Evolutionary conservation across 1,139 yeast genomes (phyloP), one percentile per base, ranked within the genome.

Genomic region (Taphrina flavorubra): DNA sequence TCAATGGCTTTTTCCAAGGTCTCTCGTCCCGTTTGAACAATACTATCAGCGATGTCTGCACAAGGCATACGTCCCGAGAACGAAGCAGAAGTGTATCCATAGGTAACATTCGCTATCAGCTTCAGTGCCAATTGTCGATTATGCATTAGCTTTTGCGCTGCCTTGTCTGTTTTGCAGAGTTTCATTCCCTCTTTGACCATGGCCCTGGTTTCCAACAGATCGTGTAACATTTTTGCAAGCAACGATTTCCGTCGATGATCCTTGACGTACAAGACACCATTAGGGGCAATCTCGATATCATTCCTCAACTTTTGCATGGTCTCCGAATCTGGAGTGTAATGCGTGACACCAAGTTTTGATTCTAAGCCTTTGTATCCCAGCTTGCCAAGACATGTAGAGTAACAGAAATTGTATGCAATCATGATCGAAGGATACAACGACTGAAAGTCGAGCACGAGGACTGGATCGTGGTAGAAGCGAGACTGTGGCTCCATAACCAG

Each of bases 31-130:
- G 95, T 87, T 37, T 94, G 86, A 0, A 94, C 99, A 76, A 94
- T 91, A 11, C 96, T 89, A 78, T 94, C 99, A 0, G 99, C 97
- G 42, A 94, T 84, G 76, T 92, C 98, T 0, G 96, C 87, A 74
- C 95, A 90, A 0, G 99, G 99, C 99, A 94, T 94, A 72, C 99
- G 81, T 0, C 99, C 99, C 44, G 97, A 91, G 75, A 88, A 94
- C 0, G 97, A 86, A 0, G 99, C 99, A 0, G 97, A 89, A 0
- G 98, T 84, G 75, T 94, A 94, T 0, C 99, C 99, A 79, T 94
- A 94, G 0, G 97, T 92, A 16, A 94, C 99, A 77, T 92, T 92
- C 0, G 99, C 97, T 68, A 92, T 88, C 70, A 94, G 80, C 75
- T 94, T 94, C 71, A 94, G 79, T 0, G 97, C 99, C 56, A 90